Evolutionary conservation across 2,329 filamentous ascomycete species (phyloP), one percentile per base, ranked within the genome.

Genomic region (Apiospora aurea): DNA sequence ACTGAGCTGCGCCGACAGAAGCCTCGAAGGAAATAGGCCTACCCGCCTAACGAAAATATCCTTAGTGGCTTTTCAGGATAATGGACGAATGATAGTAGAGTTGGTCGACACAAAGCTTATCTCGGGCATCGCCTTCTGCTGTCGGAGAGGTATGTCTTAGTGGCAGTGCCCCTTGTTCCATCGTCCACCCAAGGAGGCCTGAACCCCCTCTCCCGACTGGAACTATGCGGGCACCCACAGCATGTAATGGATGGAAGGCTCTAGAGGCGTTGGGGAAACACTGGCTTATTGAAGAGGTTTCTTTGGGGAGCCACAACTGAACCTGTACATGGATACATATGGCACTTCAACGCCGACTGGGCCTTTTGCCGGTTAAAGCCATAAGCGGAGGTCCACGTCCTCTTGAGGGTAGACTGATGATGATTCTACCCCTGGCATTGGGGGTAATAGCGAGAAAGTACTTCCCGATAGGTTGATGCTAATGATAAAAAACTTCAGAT

Each of bases 21-120:
- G 41, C 16, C 51, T 46, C 38, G 41, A 26, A 53, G 24, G 69
- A 66, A 57, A 43, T 26, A 69, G 11, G 49, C 68, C 53, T 57
- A 43, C 49, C 18, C 34, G 38, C 38, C 53, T n/a, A 21, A 64
- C 24, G 21, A 29, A 47, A 47, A 26, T 41, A 70, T 70, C 41
- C 47, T 70, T 70, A 44, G 29, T 61, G 67, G 47, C 29, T 57
- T 69, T 69, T 69, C 68, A 69, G 68, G 68, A 69, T 69, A 69
- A 53, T 44, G 34, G 47, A 69, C 46, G 44, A 51, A 57, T 26
- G 47, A 51, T 51, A 24, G 18, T 64, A 64, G 34, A 64, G 57
- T 64, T 64, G 34, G 29, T 64, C 34, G 51, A 14, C 10, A 53
- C 49, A 64, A 64, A 21, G 29, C 57, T 64, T 41, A 41, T 41